Evolutionary conservation across 148 eudicot species (phyloP), one percentile per base, ranked within the genome.

Genomic region (Pouteria glomerata): DNA sequence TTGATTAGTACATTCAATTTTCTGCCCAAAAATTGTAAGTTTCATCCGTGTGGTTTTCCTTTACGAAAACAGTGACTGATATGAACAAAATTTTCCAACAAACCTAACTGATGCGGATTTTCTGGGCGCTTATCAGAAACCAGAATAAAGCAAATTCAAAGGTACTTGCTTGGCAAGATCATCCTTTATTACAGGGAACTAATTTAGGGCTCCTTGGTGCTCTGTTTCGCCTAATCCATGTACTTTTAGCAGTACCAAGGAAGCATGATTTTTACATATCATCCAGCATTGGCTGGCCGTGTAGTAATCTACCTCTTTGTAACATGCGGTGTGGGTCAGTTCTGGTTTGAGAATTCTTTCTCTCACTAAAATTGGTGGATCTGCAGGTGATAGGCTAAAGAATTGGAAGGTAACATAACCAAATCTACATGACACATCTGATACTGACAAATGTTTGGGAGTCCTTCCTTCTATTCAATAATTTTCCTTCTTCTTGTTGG

Each of bases 331-430:
- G 44, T 39, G 24, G 15, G 8, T 10, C 44, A 62, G 29, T 19
- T 13, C 39, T n/a, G 23, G 27, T n/a, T 62, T 62, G 66, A 27
- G 35, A 37, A 16, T 37, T 62, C 29, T 62, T 62, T 62, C 47
- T 62, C 3, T 6, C n/a, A 21, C 47, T 47, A 39, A 37, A 34
- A 10, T 62, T 62, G 42, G 42, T 18, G 42, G 64, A 60, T 35
- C 26, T 33, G 42, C 42, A 59, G 18, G 19, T 8, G 41, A 33
- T 11, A 61, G 66, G 27, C 35, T 34, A 15, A 3, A 35, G 65
- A 34, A 12, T 39, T 21, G 50, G 30, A 39, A 63, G 68, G 68
- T 23, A 64, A 64, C 68, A 42, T 33, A 41, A 35, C 13, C 64
- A 16, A 8, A 35, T 7, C 34, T 34, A 21, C 13, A 31, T 34